phyloP scores from a whole-genome alignment of 352 stramenopile genomes.

The Globisporangium paddicum region DNA sequence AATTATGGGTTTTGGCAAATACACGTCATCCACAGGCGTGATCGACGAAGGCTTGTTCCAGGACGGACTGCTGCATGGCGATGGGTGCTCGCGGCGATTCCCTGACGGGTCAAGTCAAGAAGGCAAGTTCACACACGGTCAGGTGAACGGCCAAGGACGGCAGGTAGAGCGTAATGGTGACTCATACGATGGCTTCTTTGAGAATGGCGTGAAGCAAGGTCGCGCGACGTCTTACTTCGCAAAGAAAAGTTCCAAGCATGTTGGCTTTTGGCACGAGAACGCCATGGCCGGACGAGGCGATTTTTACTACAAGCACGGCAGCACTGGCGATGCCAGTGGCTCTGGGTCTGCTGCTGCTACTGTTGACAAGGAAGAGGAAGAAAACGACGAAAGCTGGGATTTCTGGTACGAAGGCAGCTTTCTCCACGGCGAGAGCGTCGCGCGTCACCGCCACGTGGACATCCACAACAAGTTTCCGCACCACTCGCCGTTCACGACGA shows the following conservation, averaged over 20 bases:
- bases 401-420: slow-evolving; percentile 79
- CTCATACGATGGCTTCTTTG: slow-evolving; percentile 60
- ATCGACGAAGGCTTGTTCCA: slow-evolving; percentile 62
- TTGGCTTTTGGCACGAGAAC: slow-evolving; percentile 67
- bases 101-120: slow-evolving; percentile 41
- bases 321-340: not conserved
- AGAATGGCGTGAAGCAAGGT: slow-evolving; percentile 39
- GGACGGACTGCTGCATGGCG: slow-evolving; percentile 48
- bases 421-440: slow-evolving; percentile 47
- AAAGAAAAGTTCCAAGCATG: slow-evolving; percentile 32
- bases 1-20: slow-evolving; percentile 45
- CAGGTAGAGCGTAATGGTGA: slow-evolving; percentile 41
- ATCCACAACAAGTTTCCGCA: slow-evolving; percentile 23
- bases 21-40: slow-evolving; percentile 58
- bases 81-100: slow-evolving; percentile 36
- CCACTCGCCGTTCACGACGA: slow-evolving; percentile 57
- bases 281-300: slow-evolving; percentile 55
- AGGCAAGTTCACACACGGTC: slow-evolving; percentile 40
- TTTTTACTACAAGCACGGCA: slow-evolving; percentile 29
- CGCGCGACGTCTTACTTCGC: slow-evolving; percentile 36
- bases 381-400: slow-evolving; percentile 29
- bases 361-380: slow-evolving; percentile 1
- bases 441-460: slow-evolving; percentile 50
- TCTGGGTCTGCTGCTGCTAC: not conserved
- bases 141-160: slow-evolving; percentile 37